Percentiles rank a stretch among this genome's conserved stretches.
These are phyloP conservation scores for Fraxinus cuspidata DNA, from an alignment of 257 asterid species.

Conservation along the genomic window DNA sequence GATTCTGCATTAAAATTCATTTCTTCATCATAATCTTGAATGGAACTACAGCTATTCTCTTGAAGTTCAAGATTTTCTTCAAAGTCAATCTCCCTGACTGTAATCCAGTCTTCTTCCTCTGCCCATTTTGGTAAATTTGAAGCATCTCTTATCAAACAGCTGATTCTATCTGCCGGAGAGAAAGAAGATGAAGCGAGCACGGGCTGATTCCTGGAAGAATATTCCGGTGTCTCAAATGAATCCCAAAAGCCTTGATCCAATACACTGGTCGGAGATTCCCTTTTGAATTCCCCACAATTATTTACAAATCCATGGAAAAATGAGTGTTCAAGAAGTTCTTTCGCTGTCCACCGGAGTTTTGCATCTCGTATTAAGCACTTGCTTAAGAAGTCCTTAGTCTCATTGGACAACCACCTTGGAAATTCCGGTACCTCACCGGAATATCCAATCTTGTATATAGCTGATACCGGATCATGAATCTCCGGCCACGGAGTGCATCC, in stretches of 20 bases:
- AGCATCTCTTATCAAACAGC: conserved; percentile 34
- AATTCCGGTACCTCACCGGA: conserved; percentile 61
- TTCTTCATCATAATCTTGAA: conserved; percentile 26
- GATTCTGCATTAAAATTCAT: conserved; percentile 6
- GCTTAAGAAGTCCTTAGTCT: conserved; percentile 48
- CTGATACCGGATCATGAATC: conserved; percentile 67
- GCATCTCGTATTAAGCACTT: conserved; percentile 62
- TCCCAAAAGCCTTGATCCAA: conserved; percentile 78
- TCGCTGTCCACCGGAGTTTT: conserved; percentile 61
- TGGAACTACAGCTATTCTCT: neutral
- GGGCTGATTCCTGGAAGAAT: conserved; percentile 17
- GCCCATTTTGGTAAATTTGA: conserved; percentile 36
- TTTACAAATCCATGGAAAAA: conserved; percentile 36
- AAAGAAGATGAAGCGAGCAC: conserved; percentile 13
- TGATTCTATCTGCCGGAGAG: conserved; percentile 50
- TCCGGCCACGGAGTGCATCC: conserved; percentile 80
- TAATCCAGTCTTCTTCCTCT: conserved; percentile 68
- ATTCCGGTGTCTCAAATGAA: conserved; percentile 42
- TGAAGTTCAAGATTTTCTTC: conserved; percentile 33
- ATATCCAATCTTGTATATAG: conserved; percentile 59
- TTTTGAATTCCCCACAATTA: conserved; percentile 9
- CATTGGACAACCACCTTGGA: conserved; percentile 57
- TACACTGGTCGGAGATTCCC: conserved; percentile 75
- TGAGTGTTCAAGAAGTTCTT: conserved; percentile 65
- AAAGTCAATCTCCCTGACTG: conserved; percentile 44